Base-by-base conservation (phyloP, 2,329 filamentous ascomycete genomes). In the Davidsoniella australis region DNA sequence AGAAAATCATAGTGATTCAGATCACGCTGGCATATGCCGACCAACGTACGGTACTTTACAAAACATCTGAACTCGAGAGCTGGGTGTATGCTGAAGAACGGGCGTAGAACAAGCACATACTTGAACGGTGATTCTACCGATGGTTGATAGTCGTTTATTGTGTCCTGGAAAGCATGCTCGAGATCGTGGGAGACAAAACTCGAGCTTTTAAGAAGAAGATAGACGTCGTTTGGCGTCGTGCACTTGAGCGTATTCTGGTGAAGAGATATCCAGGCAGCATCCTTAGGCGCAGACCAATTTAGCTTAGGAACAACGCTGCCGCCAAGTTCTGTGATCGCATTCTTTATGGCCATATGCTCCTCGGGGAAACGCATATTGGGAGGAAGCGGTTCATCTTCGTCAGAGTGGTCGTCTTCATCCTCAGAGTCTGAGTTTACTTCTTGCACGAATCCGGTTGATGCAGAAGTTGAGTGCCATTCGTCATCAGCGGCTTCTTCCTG, bases 271-370 rank as follows among this genome's bases (percentile, higher is more conserved):
- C 87, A 95, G 18, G 84, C 85, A 7, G 91, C 91, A 61, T 98
- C 91, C 63, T 95, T 94, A 3, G 91, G 91, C 3, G 87, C 81
- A 5, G 88, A 95, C 91, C 91, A 98, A 67, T 96, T 96, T 43
- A 98, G 69, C 64, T 98, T 98, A 0, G 91, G 91, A 1, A 83
- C 80, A 7, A 94, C 88, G 53, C 80, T 78, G 52, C 89, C 89
- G 14, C 85, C 88, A 1, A 96, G 73, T 57, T 88, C 82, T 10
- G 70, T 65, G 54, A 98, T 95, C 40, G 76, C 83, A 20, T 76
- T 69, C 61, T 80, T 82, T 62, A 98, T 86, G 50, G 74, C 65
- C 41, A 78, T 69, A 63, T 98, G 91, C 2, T 88, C 74, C 36
- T 85, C 81, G 7, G 78, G 65, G 65, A 85, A 78, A 37, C 75